Base-by-base conservation (phyloP, 345 rosid genomes). In the Microthlaspi erraticum region DNA sequence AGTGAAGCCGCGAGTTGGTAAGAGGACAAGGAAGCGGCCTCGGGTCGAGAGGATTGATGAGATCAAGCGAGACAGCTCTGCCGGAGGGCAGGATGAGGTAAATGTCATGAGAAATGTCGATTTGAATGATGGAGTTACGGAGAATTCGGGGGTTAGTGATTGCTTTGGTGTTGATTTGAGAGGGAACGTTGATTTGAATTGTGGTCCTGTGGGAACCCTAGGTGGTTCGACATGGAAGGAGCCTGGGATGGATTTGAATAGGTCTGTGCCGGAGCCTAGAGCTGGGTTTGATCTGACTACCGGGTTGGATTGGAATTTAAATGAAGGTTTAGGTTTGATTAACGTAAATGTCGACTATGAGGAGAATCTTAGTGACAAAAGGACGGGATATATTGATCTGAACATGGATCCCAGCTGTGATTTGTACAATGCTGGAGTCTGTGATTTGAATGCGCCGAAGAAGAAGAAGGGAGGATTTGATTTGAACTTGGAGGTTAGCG, bases 321-420 rank as follows among this genome's bases (percentile, higher is more conserved):
- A 85, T 62, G 93, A 81, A 12, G 81, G 75, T 14, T 45, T 82
- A 62, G 79, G 77, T 74, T 77, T 73, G 70, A 9, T 50, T 37
- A 74, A 62, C 64, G 58, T 56, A 3, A 71, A 48, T 64, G 70
- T 59, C 17, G 62, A 54, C 70, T 64, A 36, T 2, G 81, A 65
- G 70, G 76, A 12, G 9, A 75, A 38, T 42, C 53, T 31, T 42
- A 19, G 71, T 55, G 71, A 60, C 60, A 80, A 66, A 80, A 77
- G 37, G 73, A 82, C 81, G 43, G 83, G 68, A 19, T 72, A 66
- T 71, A 86, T 91, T 50, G 99, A 91, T 87, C 75, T 94, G 60
- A 94, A 91, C 78, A 45, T 91, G 84, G 97, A 89, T 60, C 89
- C 72, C 2, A 79, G 63, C 76, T 86, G 85, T 51, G 83, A 81